Conservation (phyloP, 371 early-diverging fungal species). For the Mortierella sp. region DNA sequence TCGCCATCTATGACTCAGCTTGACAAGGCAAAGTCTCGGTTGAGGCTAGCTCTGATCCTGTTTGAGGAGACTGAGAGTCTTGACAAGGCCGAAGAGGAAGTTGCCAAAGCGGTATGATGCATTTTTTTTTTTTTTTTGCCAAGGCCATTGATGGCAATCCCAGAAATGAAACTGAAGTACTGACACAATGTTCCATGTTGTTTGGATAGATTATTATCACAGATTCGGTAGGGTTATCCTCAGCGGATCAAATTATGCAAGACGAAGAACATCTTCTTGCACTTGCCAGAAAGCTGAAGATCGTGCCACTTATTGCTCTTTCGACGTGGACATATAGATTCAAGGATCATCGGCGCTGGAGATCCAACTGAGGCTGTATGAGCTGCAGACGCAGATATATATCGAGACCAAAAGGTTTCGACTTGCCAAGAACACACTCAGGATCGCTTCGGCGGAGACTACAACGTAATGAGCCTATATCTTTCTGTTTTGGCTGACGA, state of each 20-base stretch:
- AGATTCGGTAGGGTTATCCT: constrained; percentile 19
- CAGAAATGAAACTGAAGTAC: background rate
- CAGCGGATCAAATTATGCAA: background rate
- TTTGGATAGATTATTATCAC: constrained; percentile 34
- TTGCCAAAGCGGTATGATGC: constrained; percentile 42
- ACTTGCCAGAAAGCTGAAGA: background rate
- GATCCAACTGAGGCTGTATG: constrained; percentile 47
- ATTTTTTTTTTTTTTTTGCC: background rate
- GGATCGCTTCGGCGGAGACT: constrained; percentile 32
- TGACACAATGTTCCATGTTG: background rate
- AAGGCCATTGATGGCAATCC: background rate
- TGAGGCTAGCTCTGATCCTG: constrained; percentile 47
- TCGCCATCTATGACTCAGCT: constrained; percentile 50
- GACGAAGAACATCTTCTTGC: no score
- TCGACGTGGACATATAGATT: constrained; percentile 22
- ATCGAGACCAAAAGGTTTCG: constrained; percentile 37
- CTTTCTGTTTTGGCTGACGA: background rate
- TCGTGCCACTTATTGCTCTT: background rate
- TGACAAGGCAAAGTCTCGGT: constrained; percentile 50
- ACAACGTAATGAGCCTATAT: constrained; percentile 26
- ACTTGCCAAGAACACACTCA: constrained; percentile 43
- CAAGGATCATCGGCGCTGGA: constrained; percentile 43
- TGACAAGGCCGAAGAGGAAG: constrained; percentile 40
- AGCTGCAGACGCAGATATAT: constrained; percentile 43
- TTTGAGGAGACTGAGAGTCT: constrained; percentile 54